phyloP scores from a whole-genome alignment of 1,284 basidiomycete genomes.

The Trichosporon ovoides region DNA sequence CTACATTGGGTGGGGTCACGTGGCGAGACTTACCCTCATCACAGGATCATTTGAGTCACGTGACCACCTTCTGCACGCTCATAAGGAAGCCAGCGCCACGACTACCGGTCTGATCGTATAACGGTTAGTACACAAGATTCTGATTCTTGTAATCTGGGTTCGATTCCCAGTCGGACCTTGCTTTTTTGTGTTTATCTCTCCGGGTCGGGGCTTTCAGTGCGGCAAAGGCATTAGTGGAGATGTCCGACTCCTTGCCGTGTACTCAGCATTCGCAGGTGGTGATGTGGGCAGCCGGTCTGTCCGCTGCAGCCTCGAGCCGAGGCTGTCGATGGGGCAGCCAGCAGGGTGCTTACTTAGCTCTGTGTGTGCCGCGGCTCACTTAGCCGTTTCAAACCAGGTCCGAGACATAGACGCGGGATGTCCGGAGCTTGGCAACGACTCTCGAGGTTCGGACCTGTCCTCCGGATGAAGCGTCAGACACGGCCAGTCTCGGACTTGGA shows the following conservation, averaged over 20 bases:
- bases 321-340: background rate
- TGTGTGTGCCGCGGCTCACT: too few species aligned
- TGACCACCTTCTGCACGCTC: background rate
- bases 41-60: background rate
- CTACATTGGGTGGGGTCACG: too few species aligned
- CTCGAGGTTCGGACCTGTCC: background rate
- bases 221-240: too few species aligned
- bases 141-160: slow-evolving; percentile 7
- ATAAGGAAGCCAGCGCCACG: background rate
- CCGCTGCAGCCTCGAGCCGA: too few species aligned
- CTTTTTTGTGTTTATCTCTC: background rate
- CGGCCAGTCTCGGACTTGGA: background rate
- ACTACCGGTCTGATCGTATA: background rate
- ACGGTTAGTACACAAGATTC: slow-evolving; percentile 7
- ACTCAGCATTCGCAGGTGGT: background rate
- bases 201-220: too few species aligned
- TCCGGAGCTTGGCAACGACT: background rate
- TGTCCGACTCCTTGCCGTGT: background rate
- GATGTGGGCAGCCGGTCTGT: too few species aligned
- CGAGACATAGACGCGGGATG: too few species aligned
- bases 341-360: background rate
- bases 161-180: slow-evolving; percentile 6
- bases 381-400: too few species aligned
- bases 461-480: background rate
- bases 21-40: too few species aligned